Base-by-base conservation (phyloP, 495 filamentous ascomycete genomes). In the Aspergillus homomorphus region DNA sequence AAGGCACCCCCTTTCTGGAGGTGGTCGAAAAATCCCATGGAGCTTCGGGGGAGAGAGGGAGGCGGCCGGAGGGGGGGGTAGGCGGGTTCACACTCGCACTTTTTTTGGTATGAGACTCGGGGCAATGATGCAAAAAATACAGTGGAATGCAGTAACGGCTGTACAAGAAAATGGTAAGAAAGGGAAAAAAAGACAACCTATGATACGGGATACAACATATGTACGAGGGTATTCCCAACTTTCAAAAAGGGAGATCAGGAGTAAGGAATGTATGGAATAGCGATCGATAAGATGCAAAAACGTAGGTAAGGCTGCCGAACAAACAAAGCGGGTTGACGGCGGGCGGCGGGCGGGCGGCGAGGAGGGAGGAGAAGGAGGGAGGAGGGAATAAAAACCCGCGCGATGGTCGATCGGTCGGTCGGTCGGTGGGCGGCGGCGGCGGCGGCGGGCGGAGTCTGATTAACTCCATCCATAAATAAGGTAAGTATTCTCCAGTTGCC, bases 21-120 rank as follows among this genome's bases (percentile, higher is more conserved):
- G 62, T 81, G 77, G 63, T 82, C 78, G 63, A 83, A 83, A 66
- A 80, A 80, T 53, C 79, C 79, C 80, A 82, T 82, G 55, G 62
- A 57, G 64, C 33, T 45, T 23, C 26, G 14, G 22, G 43, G 45
- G 30, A 23, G n/a, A 18, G 23, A 14, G 6, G 23, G 48, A 23
- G 45, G 45, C 18, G 21, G 45, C 20, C 42, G 44, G 45, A 19
- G 18, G 45, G 41, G 14, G 41, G 48, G 16, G 48, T 23, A 16
- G 53, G 42, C 45, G 45, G 15, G 20, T 49, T 10, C 10, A 1
- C 2, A 15, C 5, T 49, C 16, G 10, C 23, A 14, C 23, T 3
- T 49, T 49, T 8, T 49, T 49, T 49, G n/a, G 20, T 49, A 49
- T 49, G 45, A 3, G 5, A 10, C n/a, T n/a, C n/a, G 10, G 4